Percentiles rank a stretch among this genome's conserved stretches.
Conservation (phyloP, 1,284 basidiomycete genomes). For the Papiliotrema flavescens region DNA sequence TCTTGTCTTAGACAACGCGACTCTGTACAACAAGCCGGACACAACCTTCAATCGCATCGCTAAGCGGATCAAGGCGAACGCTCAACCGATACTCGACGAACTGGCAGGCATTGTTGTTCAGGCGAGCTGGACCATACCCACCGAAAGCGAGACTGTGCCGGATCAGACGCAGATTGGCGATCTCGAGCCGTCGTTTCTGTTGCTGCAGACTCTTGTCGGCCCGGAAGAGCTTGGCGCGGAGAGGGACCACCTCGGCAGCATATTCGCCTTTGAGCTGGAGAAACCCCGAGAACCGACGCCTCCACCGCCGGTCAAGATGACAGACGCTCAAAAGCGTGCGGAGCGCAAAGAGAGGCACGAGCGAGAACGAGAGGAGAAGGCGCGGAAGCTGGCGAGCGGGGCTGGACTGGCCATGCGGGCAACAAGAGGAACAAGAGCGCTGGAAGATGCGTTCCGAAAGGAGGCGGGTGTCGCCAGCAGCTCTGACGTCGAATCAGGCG, state of each 20-base stretch:
- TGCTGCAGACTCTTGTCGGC: conserved; percentile 21
- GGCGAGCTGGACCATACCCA: conserved; percentile 3
- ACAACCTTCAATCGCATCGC: conserved; percentile 73
- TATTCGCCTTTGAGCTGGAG: conserved; percentile 66
- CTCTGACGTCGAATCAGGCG: neutral
- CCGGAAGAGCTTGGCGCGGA: conserved; percentile 35
- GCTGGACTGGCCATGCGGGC: neutral
- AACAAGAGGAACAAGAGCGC: conserved; percentile 19
- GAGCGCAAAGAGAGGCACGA: conserved; percentile 26
- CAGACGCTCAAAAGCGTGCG: conserved; percentile 17
- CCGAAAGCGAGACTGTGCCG: neutral
- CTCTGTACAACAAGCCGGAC: conserved; percentile 76
- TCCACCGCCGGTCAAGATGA: conserved; percentile 46
- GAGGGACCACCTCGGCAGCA: conserved; percentile 59
- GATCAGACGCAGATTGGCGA: conserved; percentile 53
- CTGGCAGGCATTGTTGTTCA: conserved; percentile 50
- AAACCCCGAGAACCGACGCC: conserved; percentile 59
- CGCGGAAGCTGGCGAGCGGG: conserved; percentile 1
- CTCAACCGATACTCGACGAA: conserved; percentile 60
- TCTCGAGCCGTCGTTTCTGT: conserved; percentile 63
- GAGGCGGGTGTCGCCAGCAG: conserved; percentile 19
- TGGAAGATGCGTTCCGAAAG: conserved; percentile 21
- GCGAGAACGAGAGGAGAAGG: conserved; percentile 11
- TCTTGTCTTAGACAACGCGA: conserved; percentile 81
- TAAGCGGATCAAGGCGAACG: conserved; percentile 60